Conservation (phyloP, 345 rosid species). For the Salix exigua region DNA sequence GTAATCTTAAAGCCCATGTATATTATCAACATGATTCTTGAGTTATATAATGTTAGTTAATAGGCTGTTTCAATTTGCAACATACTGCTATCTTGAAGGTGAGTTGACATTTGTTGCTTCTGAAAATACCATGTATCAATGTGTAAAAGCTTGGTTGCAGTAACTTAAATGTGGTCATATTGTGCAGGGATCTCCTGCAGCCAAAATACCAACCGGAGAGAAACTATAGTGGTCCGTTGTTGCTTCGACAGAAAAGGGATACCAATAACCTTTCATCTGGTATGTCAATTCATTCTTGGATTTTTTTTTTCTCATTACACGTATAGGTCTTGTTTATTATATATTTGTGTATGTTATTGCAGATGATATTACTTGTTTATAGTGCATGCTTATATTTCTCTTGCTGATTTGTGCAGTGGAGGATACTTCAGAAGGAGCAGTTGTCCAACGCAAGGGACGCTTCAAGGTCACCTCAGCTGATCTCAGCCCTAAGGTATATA, state of each 20-base stretch:
- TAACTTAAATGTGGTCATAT: constrained; percentile 21
- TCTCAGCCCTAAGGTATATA: constrained; percentile 79
- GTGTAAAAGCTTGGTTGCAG: constrained; percentile 4
- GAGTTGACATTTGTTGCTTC: not conserved
- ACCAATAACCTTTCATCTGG: constrained; percentile 50
- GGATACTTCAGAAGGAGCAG: constrained; percentile 69
- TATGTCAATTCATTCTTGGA: constrained; percentile 24
- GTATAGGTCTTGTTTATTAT: too few species aligned
- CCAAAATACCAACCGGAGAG: constrained; percentile 57
- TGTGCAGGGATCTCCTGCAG: constrained; percentile 59
- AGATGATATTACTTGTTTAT: constrained; percentile 8
- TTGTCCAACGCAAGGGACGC: constrained; percentile 83
- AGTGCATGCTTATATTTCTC: not conserved
- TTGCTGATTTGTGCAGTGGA: constrained; percentile 42
- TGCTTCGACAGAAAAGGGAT: constrained; percentile 61
- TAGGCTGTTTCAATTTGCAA: not conserved
- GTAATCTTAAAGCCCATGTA: not conserved
- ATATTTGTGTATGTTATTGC: not conserved
- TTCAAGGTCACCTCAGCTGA: constrained; percentile 85
- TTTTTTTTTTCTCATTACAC: constrained; percentile 16
- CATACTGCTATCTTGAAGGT: not conserved
- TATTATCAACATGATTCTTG: not conserved
- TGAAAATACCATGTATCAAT: constrained; percentile 20
- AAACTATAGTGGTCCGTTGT: constrained; percentile 72
- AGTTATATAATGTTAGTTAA: not conserved